Conservation (phyloP, 1,284 basidiomycete species). For the Pisolithus thermaeus region DNA sequence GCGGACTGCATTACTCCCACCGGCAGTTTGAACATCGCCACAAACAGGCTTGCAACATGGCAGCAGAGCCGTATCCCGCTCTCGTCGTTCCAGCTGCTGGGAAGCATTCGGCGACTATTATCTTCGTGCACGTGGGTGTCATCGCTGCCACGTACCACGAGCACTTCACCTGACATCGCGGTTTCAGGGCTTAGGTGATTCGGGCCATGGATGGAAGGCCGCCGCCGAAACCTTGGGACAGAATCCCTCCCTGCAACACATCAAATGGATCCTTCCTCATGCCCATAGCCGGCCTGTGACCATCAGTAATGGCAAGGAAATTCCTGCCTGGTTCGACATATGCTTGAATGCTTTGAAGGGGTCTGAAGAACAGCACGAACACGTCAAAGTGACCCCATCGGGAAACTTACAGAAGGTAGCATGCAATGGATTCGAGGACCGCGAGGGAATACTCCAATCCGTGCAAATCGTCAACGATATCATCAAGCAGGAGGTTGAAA, state of each 20-base stretch:
- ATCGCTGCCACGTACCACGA: neutral
- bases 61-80: neutral
- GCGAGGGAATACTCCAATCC: conserved; percentile 35
- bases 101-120: conserved; percentile 73
- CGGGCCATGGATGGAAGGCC: conserved; percentile 68
- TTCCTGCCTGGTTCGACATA: conserved; percentile 80
- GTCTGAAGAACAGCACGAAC: neutral
- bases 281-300: conserved; percentile 41
- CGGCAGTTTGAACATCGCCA: no score
- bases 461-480: conserved; percentile 55
- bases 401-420: neutral
- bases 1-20: no score
- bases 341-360: neutral
- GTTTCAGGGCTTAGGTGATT: conserved; percentile 60
- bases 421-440: conserved; percentile 32
- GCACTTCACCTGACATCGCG: neutral
- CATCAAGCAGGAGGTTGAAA: conserved; percentile 65
- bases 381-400: conserved; percentile 20
- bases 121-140: conserved; percentile 73
- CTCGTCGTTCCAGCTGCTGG: neutral
- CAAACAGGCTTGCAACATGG: neutral
- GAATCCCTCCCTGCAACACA: conserved; percentile 50
- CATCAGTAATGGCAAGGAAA: conserved; percentile 60
- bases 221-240: conserved; percentile 55
- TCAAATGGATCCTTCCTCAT: conserved; percentile 65